Conservation (phyloP, 192 early-diverging fungal genomes). For the Dissophora globulifera region DNA sequence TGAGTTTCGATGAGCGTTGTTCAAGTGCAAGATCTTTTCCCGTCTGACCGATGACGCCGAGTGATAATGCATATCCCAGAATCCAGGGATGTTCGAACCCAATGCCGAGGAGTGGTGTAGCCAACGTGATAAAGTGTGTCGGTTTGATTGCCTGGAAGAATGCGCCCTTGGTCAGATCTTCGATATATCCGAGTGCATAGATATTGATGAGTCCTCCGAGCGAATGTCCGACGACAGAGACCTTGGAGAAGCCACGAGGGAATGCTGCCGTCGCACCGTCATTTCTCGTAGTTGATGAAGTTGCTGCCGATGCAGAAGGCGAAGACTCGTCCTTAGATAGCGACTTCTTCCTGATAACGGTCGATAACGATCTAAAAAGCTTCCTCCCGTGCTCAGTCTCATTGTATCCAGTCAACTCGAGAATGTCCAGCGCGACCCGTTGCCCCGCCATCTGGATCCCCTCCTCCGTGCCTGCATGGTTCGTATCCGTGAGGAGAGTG, state of each 20-base stretch:
- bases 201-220: slow-evolving; percentile 62
- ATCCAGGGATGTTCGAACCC: slow-evolving; percentile 56
- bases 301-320: not conserved
- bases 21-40: slow-evolving; percentile 58
- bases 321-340: not conserved
- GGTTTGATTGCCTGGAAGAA: slow-evolving; percentile 57
- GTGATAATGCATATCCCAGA: slow-evolving; percentile 25
- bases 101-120: slow-evolving; percentile 57
- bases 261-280: not conserved
- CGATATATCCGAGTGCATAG: slow-evolving; percentile 54
- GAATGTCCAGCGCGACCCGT: slow-evolving; percentile 52
- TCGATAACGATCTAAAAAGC: not conserved
- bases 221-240: slow-evolving; percentile 64
- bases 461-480: slow-evolving; percentile 57
- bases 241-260: slow-evolving; percentile 37
- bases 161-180: slow-evolving; percentile 54
- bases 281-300: slow-evolving; percentile 2
- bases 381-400: slow-evolving; percentile 33
- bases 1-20: slow-evolving; percentile 12
- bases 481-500: slow-evolving; percentile 51
- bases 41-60: slow-evolving; percentile 59
- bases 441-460: slow-evolving; percentile 58
- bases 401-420: slow-evolving; percentile 47
- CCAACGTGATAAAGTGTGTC: slow-evolving; percentile 57
- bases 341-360: not conserved